Base-by-base conservation (phyloP, 257 asterid species). In the Przewalskia tangutica region DNA sequence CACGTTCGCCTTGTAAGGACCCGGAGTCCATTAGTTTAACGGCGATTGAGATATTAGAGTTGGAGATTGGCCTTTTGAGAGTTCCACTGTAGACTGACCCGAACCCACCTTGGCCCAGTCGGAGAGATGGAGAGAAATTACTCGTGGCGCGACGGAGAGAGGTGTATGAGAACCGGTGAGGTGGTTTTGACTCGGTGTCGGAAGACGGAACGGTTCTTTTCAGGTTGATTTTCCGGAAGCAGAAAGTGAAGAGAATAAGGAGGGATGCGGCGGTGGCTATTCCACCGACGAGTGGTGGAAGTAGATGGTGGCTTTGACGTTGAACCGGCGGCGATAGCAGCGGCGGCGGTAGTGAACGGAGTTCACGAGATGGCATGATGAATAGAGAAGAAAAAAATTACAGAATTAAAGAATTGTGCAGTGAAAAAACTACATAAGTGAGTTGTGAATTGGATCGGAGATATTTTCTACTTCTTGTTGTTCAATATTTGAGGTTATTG, bases 1-100 rank as follows among this genome's bases (percentile, higher is more conserved):
- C 99, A 12, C 98, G 95, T 91, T 95, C 99, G 2, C 99, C 99
- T 80, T 95, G 98, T 60, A 96, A 84, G 7, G 98, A 96, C 8
- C 98, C 98, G 2, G 97, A 88, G 80, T 96, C 97, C 99, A 96
- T 96, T 27, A 92, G 82, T 88, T 96, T 96, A 4, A 96, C 98
- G 0, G 99, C 98, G 11, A 91, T 87, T 1, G 60, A 83, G 18
- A 87, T 81, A 71, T 81, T 82, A 6, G 91, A 70, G 10, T 78
- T 77, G 40, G 86, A 51, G 48, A 44, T 64, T 67, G 79, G 67
- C 82, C 81, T 88, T 6, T 88, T 89, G 56, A 96, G 86, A 8
- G 88, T 89, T 17, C 95, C 99, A 8, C 95, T 88, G 87, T 88
- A 96, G 65, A 96, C 99, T 4, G 98, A 91, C 56, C 99, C 99